Conservation (phyloP, 805 yeast species). For the Metschnikowia shivogae region DNA sequence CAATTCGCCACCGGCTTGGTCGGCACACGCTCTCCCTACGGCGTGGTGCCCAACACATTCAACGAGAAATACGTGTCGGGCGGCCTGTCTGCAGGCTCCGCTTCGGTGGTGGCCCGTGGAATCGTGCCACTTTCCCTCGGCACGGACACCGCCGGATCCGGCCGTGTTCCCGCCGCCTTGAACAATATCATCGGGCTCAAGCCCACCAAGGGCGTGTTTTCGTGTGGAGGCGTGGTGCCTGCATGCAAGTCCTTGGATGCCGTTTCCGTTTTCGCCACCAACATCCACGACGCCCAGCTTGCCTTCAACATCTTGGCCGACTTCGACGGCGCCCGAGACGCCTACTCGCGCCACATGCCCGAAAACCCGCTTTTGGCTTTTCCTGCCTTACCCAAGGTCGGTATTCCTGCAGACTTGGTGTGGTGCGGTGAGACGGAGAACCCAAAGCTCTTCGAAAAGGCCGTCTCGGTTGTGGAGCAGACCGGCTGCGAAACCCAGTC, state of each 20-base stretch:
- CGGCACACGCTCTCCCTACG: slow-evolving; percentile 94
- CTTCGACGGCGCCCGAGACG: slow-evolving; percentile 65
- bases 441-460: slow-evolving; percentile 59
- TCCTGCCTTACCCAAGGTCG: slow-evolving; percentile 59
- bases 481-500: slow-evolving; percentile 53
- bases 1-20: slow-evolving; percentile 98
- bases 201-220: slow-evolving; percentile 86
- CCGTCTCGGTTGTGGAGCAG: slow-evolving; percentile 46
- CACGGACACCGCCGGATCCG: slow-evolving; percentile 98
- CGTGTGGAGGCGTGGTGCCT: slow-evolving; percentile 91
- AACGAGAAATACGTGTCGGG: slow-evolving; percentile 79
- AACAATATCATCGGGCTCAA: slow-evolving; percentile 90
- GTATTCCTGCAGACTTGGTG: slow-evolving; percentile 65
- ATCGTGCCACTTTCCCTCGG: slow-evolving; percentile 86
- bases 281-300: slow-evolving; percentile 77
- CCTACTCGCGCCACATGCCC: slow-evolving; percentile 77
- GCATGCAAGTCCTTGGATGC: slow-evolving; percentile 95
- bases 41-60: slow-evolving; percentile 79
- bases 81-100: slow-evolving; percentile 96
- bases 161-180: slow-evolving; percentile 94
- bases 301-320: slow-evolving; percentile 68
- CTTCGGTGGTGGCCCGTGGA: slow-evolving; percentile 85
- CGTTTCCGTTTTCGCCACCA: slow-evolving; percentile 79
- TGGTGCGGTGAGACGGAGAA: slow-evolving; percentile 85
- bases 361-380: slow-evolving; percentile 57